Base-by-base conservation (phyloP, 2,329 filamentous ascomycete genomes). In the Sclerotinia spermophila region DNA sequence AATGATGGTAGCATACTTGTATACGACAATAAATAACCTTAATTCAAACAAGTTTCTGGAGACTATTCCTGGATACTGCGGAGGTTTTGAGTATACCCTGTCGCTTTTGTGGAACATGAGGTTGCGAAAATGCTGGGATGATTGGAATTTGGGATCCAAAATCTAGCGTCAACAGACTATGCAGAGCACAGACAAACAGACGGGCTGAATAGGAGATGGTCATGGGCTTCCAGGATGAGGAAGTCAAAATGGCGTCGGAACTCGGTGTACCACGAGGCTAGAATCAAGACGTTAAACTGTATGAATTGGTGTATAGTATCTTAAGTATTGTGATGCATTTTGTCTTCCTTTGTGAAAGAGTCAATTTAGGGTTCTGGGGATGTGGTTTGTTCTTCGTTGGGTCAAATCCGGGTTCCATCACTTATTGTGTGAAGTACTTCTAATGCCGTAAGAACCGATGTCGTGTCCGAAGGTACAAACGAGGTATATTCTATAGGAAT, bases 281-380 rank as follows among this genome's bases (percentile, higher is more conserved):
- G 27, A 66, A 40, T 53, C 17, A 24, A 59, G 38, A 62, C 45
- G 6, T 51, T 40, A 2, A 19, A n/a, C 3, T 30, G 35, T 11
- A 27, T 24, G 8, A 13, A 42, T 19, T 21, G 15, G 11, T 40
- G 21, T 45, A 64, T 62, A 30, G n/a, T 7, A 44, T 48, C 4
- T 13, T n/a, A 68, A 17, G 62, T 53, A 53, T 40, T 53, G 35
- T 65, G 62, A 65, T 45, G 45, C 62, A 65, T 65, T 65, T 65
- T 33, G 3, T 45, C 5, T 19, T 6, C 5, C 40, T 21, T 62
- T 10, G 13, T 30, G 35, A n/a, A 65, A 53, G 62, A 21, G 40
- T 48, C 10, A 11, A 30, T 65, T 45, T 27, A 13, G 13, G 17
- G 15, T 44, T 59, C 27, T 24, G 44, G 40, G 66, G 66, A 59